Percentiles rank a stretch among this genome's conserved stretches.
These are phyloP conservation scores for Nakaseomyces sp. DNA, from an alignment of 1,139 yeast genomes.

Conservation along the genomic window DNA sequence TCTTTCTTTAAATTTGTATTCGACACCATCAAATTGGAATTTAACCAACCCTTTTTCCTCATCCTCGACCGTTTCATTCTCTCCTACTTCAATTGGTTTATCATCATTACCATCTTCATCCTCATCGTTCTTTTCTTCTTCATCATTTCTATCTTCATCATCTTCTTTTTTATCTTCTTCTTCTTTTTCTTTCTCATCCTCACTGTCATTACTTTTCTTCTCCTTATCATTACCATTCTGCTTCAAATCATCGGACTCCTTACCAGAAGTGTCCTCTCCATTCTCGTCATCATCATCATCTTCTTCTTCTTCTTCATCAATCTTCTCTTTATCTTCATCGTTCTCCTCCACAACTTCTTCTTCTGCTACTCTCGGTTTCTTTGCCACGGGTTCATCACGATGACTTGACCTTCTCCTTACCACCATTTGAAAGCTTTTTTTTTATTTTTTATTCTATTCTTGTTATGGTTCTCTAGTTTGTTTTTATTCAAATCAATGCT, in stretches of 20 bases:
- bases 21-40: conserved; percentile 66
- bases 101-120: conserved; percentile 12
- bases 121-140: conserved; percentile 12
- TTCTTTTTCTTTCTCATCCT: too few relatives aligned
- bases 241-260: conserved; percentile 1
- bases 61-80: conserved; percentile 28
- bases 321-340: neutral
- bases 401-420: conserved; percentile 1
- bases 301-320: neutral
- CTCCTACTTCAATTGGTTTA: conserved; percentile 18
- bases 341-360: conserved; percentile 5
- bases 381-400: conserved; percentile 6
- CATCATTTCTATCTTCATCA: conserved; percentile 33
- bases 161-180: conserved; percentile 19
- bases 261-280: conserved; percentile 5
- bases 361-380: conserved; percentile 15
- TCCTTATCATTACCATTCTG: conserved; percentile 3
- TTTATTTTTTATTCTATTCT: conserved; percentile 8
- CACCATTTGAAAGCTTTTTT: neutral
- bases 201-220: conserved; percentile 17
- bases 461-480: neutral
- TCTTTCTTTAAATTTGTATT: conserved; percentile 79
- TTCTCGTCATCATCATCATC: conserved; percentile 6
- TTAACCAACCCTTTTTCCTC: conserved; percentile 41
- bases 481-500: too few relatives aligned